Base-by-base conservation (phyloP, 2,329 filamentous ascomycete species). In the Blastomyces gilchristii region DNA sequence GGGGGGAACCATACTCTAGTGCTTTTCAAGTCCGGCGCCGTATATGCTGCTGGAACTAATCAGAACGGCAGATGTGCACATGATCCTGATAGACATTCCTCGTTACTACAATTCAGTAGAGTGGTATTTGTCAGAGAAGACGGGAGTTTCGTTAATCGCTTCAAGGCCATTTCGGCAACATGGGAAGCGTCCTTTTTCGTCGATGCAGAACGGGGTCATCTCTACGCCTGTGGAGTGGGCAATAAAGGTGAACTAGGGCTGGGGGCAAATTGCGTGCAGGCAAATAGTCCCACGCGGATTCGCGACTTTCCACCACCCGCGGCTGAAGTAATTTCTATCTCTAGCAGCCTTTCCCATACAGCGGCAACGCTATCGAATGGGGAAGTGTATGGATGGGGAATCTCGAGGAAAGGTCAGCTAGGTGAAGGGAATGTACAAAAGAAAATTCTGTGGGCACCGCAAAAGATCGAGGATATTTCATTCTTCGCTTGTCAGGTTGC, bases 1-100 rank as follows among this genome's bases (percentile, higher is more conserved):
- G 93, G 93, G 3, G 92, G 92, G 1, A 97, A 97, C 71, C 93
- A 97, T 74, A 95, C 91, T 0, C 76, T 97, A 3, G 73, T 96
- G 11, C 78, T 91, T 12, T 84, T 82, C n/a, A 71, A 78, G 3
- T 72, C 79, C 34, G 87, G 87, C 0, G 68, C 76, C 1, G 77
- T 92, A 0, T 88, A 84, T 70, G 86, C 83, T 69, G 82, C 85
- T 56, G 91, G 91, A 0, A 83, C 87, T 64, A 79, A 83, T 71
- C 71, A 67, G 8, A 76, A 80, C 67, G 76, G 77, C 6, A 76
- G 81, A 65, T 79, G 80, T 63, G 77, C 74, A 16, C 39, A 65
- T 18, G 53, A 34, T n/a, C 31, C 61, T 18, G 31, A 57, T 28
- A 41, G 47, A 16, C 57, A 63, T 9, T 50, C 62, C 1, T 60